Percentiles rank a stretch among this genome's conserved stretches.
Evolutionary conservation across 768 basidiomycete genomes (phyloP).

Genomic region (Psilocybe subaeruginosa): DNA sequence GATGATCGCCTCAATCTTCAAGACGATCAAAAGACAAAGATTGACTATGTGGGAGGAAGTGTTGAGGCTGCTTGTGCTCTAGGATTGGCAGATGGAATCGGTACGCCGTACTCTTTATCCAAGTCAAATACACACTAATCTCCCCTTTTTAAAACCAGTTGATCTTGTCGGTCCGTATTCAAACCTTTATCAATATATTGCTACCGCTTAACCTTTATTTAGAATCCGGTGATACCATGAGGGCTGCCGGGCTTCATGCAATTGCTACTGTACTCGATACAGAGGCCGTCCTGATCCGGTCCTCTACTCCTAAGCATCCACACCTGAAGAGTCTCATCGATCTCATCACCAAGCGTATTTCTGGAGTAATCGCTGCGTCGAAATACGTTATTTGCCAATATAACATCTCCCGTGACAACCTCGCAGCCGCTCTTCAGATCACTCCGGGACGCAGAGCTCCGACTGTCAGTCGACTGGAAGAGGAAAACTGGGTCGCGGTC

Average conservation of each 20-base stretch:
- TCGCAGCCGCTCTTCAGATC: constrained; percentile 65
- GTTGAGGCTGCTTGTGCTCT: constrained; percentile 98
- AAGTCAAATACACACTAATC: constrained; percentile 5
- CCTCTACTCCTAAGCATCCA: constrained; percentile 63
- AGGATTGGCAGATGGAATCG: constrained; percentile 96
- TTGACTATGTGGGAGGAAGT: constrained; percentile 96
- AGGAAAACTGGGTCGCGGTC: constrained; percentile 88
- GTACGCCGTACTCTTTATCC: constrained; percentile 44
- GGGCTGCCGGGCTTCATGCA: constrained; percentile 92
- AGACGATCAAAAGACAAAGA: constrained; percentile 65
- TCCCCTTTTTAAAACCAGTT: constrained; percentile 46
- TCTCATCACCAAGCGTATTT: constrained; percentile 84
- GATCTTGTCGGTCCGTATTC: constrained; percentile 85
- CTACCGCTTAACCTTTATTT: not conserved
- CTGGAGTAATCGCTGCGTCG: constrained; percentile 86
- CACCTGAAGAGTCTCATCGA: constrained; percentile 69
- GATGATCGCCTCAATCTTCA: constrained; percentile 58
- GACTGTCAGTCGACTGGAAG: constrained; percentile 84
- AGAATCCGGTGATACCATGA: constrained; percentile 99
- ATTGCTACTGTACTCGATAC: constrained; percentile 84
- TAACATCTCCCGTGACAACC: constrained; percentile 73
- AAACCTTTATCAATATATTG: not conserved
- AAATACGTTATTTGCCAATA: constrained; percentile 92
- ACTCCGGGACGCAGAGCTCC: constrained; percentile 92
- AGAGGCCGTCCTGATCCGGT: constrained; percentile 94